Evolutionary conservation across 331 rosid species (phyloP).

Genomic region (Prunus yedoensis): DNA sequence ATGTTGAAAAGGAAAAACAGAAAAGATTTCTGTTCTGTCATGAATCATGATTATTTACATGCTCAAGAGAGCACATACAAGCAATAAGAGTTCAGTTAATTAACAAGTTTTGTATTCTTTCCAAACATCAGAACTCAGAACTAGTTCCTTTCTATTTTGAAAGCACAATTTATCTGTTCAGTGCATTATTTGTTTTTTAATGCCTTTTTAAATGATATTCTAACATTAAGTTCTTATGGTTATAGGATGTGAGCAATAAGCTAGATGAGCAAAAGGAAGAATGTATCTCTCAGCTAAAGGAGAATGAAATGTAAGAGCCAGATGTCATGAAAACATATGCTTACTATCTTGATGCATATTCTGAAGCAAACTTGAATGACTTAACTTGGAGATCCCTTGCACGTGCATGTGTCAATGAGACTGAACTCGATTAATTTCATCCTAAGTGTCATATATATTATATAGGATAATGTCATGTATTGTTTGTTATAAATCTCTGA

Average conservation of each 20-base stretch:
- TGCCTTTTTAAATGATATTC: background rate
- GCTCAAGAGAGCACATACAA: background rate
- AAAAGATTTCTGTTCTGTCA: background rate
- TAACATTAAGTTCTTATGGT: conserved; percentile 23
- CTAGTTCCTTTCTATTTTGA: background rate
- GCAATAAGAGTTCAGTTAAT: background rate
- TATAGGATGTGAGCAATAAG: conserved; percentile 81
- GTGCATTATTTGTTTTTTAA: conserved; percentile 12
- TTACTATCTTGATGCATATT: conserved; percentile 5
- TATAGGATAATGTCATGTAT: background rate
- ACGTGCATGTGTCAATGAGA: background rate
- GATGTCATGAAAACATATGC: conserved; percentile 15
- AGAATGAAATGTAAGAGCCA: conserved; percentile 86
- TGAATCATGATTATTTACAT: background rate
- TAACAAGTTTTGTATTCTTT: background rate
- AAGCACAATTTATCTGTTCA: background rate
- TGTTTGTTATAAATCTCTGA: background rate
- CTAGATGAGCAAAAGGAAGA: conserved; percentile 98
- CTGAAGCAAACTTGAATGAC: background rate
- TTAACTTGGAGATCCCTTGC: background rate
- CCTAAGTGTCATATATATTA: background rate
- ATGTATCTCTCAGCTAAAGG: conserved; percentile 82
- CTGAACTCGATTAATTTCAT: background rate
- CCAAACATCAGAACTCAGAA: background rate
- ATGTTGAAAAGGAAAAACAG: background rate